Conservation (phyloP, 177 flowering plant genomes). For the Vitis hybrid region DNA sequence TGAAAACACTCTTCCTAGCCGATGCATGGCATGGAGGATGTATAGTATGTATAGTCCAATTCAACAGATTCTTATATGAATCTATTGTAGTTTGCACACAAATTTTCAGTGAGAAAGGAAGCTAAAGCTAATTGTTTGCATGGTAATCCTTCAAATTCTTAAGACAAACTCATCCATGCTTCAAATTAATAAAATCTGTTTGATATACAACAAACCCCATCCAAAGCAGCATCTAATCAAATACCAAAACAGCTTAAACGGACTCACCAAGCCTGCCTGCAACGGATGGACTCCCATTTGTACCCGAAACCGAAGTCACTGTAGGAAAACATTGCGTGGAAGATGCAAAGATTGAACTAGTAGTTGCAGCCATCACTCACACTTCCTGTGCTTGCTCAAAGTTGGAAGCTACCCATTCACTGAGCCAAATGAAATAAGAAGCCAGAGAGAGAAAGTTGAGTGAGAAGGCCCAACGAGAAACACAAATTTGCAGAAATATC, state of each 20-base stretch:
- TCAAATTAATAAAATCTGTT: not conserved
- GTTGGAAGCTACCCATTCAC: not conserved
- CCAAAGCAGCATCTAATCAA: not conserved
- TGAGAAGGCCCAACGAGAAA: not conserved
- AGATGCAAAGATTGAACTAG: slow-evolving; percentile 25
- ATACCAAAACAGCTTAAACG: not conserved
- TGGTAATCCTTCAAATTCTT: too few relatives aligned
- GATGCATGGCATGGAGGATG: too few relatives aligned
- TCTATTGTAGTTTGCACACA: too few relatives aligned
- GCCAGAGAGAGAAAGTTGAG: not conserved
- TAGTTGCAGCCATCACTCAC: slow-evolving; percentile 28
- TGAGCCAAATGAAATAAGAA: not conserved
- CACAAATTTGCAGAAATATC: slow-evolving; percentile 13
- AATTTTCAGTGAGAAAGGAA: too few relatives aligned
- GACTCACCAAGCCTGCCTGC: slow-evolving; percentile 21
- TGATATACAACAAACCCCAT: not conserved
- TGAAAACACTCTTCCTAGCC: too few relatives aligned
- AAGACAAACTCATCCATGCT: too few relatives aligned
- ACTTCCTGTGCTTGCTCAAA: slow-evolving; percentile 7
- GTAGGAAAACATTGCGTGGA: slow-evolving; percentile 15
- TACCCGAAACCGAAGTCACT: slow-evolving; percentile 7
- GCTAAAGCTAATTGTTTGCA: too few relatives aligned
- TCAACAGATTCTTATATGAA: too few relatives aligned
- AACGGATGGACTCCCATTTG: slow-evolving; percentile 9
- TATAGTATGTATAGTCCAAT: too few relatives aligned